Evolutionary conservation across 805 yeast species (phyloP).

Genomic region (Cyberlindnera amylophila): DNA sequence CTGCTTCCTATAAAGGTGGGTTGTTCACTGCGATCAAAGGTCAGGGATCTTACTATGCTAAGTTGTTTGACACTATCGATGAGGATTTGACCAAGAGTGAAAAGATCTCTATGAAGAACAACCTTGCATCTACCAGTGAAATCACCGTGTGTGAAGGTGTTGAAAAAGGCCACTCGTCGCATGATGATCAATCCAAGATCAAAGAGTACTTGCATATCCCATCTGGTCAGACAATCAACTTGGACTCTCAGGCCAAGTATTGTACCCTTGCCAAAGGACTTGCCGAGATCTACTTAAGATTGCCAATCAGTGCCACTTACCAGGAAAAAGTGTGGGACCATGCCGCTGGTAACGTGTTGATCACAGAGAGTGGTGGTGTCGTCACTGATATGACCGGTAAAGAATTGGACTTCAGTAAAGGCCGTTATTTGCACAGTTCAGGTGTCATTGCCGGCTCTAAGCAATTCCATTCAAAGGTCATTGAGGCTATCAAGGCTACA

Average conservation of each 20-base stretch:
- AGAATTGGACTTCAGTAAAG: slow-evolving; percentile 75
- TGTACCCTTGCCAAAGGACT: slow-evolving; percentile 87
- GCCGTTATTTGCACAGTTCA: slow-evolving; percentile 73
- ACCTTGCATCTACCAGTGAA: slow-evolving; percentile 38
- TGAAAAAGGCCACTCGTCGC: slow-evolving; percentile 92
- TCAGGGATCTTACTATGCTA: slow-evolving; percentile 53
- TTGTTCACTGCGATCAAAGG: slow-evolving; percentile 67
- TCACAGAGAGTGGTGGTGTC: slow-evolving; percentile 86
- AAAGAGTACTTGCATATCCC: slow-evolving; percentile 61
- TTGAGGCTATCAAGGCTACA: slow-evolving; percentile 26
- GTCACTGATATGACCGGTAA: slow-evolving; percentile 83
- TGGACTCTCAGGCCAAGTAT: slow-evolving; percentile 96
- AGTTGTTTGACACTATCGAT: slow-evolving; percentile 33
- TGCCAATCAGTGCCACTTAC: slow-evolving; percentile 74
- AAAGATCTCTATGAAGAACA: slow-evolving; percentile 50
- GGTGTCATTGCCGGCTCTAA: slow-evolving; percentile 85
- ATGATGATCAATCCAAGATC: slow-evolving; percentile 75
- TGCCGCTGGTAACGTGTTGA: slow-evolving; percentile 88
- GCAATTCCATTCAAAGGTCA: slow-evolving; percentile 30
- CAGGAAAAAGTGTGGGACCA: slow-evolving; percentile 98
- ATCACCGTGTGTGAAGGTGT: slow-evolving; percentile 87
- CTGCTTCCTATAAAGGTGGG: slow-evolving; percentile 56
- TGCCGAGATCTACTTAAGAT: slow-evolving; percentile 86
- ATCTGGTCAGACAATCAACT: slow-evolving; percentile 57
- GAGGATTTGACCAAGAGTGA: slow-evolving; percentile 32